Conservation (phyloP, 139 green algal species). For the Chlorella sorokiniana region DNA sequence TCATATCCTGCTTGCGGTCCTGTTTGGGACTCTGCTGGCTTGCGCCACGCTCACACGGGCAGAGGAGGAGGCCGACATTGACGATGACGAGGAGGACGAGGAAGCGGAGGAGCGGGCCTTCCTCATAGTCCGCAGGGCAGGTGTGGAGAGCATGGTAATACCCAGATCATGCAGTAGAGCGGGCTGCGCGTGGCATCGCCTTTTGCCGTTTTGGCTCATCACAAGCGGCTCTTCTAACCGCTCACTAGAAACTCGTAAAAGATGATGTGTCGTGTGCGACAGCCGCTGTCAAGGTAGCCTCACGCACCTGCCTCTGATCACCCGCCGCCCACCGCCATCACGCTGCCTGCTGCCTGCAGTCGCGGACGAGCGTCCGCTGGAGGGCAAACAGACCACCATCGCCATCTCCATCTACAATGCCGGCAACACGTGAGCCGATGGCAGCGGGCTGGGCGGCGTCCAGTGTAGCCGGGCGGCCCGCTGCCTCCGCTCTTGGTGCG, state of each 20-base stretch:
- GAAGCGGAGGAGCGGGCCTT: slow-evolving; percentile 1
- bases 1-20: background rate
- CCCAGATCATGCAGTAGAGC: too few relatives aligned
- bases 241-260: too few relatives aligned
- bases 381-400: slow-evolving; percentile 41
- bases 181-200: too few relatives aligned
- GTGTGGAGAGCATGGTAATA: too few relatives aligned
- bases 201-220: too few relatives aligned
- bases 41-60: background rate
- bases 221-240: too few relatives aligned
- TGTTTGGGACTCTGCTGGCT: background rate
- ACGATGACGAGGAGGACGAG: background rate
- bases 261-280: background rate
- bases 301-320: background rate
- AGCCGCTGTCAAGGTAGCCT: too few relatives aligned
- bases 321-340: background rate
- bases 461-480: too few relatives aligned
- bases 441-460: too few relatives aligned
- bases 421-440: slow-evolving; percentile 35
- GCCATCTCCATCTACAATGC: slow-evolving; percentile 42
- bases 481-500: too few relatives aligned
- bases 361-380: slow-evolving; percentile 28
- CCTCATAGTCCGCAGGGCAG: background rate
- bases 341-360: background rate
- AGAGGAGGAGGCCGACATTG: background rate